phyloP scores from a whole-genome alignment of 2,329 filamentous ascomycete genomes.

The Dothideomycetidae sp. region DNA sequence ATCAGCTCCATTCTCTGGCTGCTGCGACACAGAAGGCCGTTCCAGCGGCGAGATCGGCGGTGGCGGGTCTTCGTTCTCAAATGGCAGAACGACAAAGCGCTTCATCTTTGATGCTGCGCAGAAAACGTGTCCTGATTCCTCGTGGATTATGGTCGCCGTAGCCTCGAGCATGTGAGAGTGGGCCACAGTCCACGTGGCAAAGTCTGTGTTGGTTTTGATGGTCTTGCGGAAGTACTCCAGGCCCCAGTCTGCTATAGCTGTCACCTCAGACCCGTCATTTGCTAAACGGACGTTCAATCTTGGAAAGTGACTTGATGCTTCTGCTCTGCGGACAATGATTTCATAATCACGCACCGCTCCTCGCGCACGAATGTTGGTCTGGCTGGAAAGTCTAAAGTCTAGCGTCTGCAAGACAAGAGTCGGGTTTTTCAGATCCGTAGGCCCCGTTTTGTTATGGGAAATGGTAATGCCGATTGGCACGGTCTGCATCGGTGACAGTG shows the following conservation, averaged over 20 bases:
- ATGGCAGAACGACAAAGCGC: too few relatives aligned
- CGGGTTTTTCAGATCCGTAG: conserved; percentile 1
- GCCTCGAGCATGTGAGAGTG: conserved; percentile 5
- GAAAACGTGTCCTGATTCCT: conserved; percentile 6
- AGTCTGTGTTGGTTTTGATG: neutral
- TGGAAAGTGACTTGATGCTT: neutral
- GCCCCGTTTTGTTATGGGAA: neutral
- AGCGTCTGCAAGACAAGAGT: conserved; percentile 3
- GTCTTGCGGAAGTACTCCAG: conserved; percentile 2
- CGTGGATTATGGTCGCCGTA: neutral
- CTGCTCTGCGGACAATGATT: neutral
- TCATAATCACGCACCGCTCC: conserved; percentile 3
- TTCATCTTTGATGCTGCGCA: too few relatives aligned
- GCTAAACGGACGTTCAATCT: neutral
- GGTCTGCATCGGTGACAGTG: neutral
- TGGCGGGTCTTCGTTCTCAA: too few relatives aligned
- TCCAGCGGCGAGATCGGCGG: too few relatives aligned
- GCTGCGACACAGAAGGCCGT: too few relatives aligned
- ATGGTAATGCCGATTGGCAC: conserved; percentile 1
- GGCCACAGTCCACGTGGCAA: conserved; percentile 5
- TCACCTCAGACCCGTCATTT: neutral
- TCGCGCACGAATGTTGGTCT: conserved; percentile 3
- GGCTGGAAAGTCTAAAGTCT: neutral
- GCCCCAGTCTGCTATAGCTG: conserved; percentile 4
- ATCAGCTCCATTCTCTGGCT: too few relatives aligned